Percentiles rank a stretch among this genome's conserved stretches.
Conservation (phyloP, 345 rosid genomes). For the Salix udensis region DNA sequence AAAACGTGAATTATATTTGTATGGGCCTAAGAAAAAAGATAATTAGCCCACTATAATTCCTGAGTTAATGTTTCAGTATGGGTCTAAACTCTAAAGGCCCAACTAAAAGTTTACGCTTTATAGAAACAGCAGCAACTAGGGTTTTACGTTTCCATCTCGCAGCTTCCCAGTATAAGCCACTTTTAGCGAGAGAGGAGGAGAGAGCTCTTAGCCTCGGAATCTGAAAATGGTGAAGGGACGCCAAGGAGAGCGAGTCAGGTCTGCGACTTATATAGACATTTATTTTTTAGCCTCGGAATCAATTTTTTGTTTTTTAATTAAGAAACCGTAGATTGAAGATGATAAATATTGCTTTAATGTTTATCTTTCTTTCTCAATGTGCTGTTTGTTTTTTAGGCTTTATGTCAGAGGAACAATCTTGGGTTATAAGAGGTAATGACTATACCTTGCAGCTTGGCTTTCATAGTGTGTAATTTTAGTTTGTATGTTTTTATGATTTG, state of each 20-base stretch:
- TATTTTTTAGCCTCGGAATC: not conserved
- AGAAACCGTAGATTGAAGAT: not conserved
- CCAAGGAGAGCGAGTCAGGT: slow-evolving; percentile 87
- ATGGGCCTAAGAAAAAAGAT: not conserved
- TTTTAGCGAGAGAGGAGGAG: not conserved
- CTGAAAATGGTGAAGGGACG: slow-evolving; percentile 68
- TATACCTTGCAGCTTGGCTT: not conserved
- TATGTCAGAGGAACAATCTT: slow-evolving; percentile 80
- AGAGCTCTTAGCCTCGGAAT: not conserved
- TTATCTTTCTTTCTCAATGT: not conserved
- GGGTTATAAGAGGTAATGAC: slow-evolving; percentile 73
- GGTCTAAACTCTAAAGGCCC: not conserved
- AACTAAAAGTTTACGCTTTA: not conserved
- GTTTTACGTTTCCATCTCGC: not conserved
- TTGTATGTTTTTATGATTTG: not conserved
- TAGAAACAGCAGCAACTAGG: not conserved
- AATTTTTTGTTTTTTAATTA: not conserved
- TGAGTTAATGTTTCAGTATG: not conserved
- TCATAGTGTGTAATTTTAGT: not conserved
- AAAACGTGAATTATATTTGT: too few relatives aligned
- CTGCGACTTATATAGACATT: not conserved
- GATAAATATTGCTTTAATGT: not conserved
- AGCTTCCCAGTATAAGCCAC: not conserved
- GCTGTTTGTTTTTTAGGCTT: slow-evolving; percentile 39
- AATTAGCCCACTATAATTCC: not conserved